Percentiles rank a stretch among this genome's conserved stretches.
Conservation (phyloP, 495 filamentous ascomycete species). For the Annulohypoxylon stygium region DNA sequence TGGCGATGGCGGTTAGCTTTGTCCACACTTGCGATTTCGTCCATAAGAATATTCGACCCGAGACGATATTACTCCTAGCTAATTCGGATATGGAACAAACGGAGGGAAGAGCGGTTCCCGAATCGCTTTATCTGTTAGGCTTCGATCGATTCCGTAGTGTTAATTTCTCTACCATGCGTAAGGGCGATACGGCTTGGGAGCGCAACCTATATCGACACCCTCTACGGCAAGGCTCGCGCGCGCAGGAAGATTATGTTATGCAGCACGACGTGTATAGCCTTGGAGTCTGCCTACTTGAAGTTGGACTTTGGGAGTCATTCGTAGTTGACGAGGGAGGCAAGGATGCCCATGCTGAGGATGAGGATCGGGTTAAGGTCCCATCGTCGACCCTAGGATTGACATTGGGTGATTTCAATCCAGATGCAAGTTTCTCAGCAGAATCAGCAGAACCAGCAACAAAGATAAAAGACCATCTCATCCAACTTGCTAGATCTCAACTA, state of each 20-base stretch:
- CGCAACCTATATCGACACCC: constrained; percentile 70
- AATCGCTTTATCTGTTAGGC: constrained; percentile 58
- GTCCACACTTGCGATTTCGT: constrained; percentile 64
- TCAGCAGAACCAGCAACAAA: neutral
- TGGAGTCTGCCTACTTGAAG: constrained; percentile 70
- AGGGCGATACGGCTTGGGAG: constrained; percentile 59
- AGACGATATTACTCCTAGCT: constrained; percentile 35
- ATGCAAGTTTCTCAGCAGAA: neutral
- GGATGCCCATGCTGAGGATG: neutral
- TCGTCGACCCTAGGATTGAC: neutral
- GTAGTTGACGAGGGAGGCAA: neutral
- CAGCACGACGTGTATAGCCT: constrained; percentile 38
- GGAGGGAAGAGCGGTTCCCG: constrained; percentile 47
- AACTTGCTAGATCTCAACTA: neutral
- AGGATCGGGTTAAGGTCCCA: neutral
- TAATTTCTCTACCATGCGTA: constrained; percentile 43
- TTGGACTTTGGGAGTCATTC: constrained; percentile 64
- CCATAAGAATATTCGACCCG: constrained; percentile 68
- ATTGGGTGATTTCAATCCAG: neutral
- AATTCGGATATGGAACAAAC: neutral
- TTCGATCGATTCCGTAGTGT: constrained; percentile 46
- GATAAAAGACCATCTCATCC: neutral
- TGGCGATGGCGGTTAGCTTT: constrained; percentile 60
- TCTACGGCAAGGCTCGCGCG: constrained; percentile 57
- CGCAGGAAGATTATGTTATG: constrained; percentile 41